Conservation (phyloP, 225 moss, liverwort and hornwort species). For the Asterella californica region DNA sequence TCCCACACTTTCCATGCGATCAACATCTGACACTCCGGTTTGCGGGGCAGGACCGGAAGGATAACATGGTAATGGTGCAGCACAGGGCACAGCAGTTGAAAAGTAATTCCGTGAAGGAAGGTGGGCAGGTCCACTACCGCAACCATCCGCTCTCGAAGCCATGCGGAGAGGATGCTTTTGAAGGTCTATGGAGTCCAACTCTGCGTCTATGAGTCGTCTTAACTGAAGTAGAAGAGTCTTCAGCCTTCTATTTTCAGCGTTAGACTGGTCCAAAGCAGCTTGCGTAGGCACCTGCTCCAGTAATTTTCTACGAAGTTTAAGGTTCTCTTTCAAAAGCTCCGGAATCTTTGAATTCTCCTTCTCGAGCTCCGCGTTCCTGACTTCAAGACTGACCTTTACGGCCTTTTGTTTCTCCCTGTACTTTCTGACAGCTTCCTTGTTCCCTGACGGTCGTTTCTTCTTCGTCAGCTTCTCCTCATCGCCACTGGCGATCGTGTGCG, state of each 20-base stretch:
- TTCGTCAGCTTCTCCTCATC: constrained; percentile 56
- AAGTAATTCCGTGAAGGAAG: not conserved
- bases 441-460: constrained; percentile 85
- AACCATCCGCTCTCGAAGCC: constrained; percentile 25
- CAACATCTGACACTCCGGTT: constrained; percentile 1
- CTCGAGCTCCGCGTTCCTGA: constrained; percentile 81
- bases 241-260: constrained; percentile 65
- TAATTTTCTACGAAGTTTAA: constrained; percentile 41
- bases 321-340: constrained; percentile 71
- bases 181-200: constrained; percentile 33
- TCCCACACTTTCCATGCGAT: constrained; percentile 27
- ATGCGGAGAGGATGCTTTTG: constrained; percentile 23
- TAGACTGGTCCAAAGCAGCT: constrained; percentile 49
- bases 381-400: constrained; percentile 85
- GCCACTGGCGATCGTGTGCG: constrained; percentile 66
- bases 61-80: constrained; percentile 38
- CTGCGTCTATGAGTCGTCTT: constrained; percentile 64
- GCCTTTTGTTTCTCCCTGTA: constrained; percentile 99
- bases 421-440: constrained; percentile 95
- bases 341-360: constrained; percentile 85
- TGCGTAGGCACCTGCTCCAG: constrained; percentile 61
- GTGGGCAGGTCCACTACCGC: not conserved
- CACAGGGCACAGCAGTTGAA: constrained; percentile 20
- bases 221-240: constrained; percentile 57
- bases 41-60: constrained; percentile 27